Evolutionary conservation across 164 flowering plant species (phyloP), one percentile per base, ranked within the genome.

Genomic region (Houttuynia cordata): DNA sequence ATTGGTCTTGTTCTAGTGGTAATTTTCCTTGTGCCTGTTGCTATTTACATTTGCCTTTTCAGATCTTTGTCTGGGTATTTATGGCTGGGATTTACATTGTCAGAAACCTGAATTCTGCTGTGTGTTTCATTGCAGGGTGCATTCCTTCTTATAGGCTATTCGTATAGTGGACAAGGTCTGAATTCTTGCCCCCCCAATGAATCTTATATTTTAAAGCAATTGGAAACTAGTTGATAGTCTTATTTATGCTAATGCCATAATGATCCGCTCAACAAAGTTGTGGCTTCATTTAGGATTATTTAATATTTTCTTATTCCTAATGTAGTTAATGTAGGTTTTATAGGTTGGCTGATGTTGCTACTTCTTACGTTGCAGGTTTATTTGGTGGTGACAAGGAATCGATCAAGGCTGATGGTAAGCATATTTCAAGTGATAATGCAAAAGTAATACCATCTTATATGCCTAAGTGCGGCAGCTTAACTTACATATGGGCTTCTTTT

Each of bases 141-240:
- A 8, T 24, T 84, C 52, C 76, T 85, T 68, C 70, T 88, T 42
- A 62, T 88, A 62, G 77, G 70, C 42, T 84, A 79, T 74, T 70
- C 78, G 62, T 82, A 67, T 61, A 73, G 78, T 59, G 82, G 82
- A 58, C 70, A 81, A 73, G 86, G 92, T 86, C 21, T 60, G 85
- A 45, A 12, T 75, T 57, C 54, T 57, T n/a, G n/a, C 40, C 34
- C 55, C 53, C 51, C 6, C 45, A 23, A n/a, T 23, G 25, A 6
- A 19, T 45, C 51, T 55, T 7, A 34, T 6, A 25, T 6, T 23
- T 42, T n/a, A 8, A 21, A 25, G 4, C 52, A 34, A 20, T 3
- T 20, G 51, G 37, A 20, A 57, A 57, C 7, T 21, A 25, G 8
- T 14, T 62, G 18, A 24, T 15, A 30, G 37, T 30, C 37, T 30